Evolutionary conservation across 2,329 filamentous ascomycete genomes (phyloP).

Genomic region (Cordyceps cicadae): DNA sequence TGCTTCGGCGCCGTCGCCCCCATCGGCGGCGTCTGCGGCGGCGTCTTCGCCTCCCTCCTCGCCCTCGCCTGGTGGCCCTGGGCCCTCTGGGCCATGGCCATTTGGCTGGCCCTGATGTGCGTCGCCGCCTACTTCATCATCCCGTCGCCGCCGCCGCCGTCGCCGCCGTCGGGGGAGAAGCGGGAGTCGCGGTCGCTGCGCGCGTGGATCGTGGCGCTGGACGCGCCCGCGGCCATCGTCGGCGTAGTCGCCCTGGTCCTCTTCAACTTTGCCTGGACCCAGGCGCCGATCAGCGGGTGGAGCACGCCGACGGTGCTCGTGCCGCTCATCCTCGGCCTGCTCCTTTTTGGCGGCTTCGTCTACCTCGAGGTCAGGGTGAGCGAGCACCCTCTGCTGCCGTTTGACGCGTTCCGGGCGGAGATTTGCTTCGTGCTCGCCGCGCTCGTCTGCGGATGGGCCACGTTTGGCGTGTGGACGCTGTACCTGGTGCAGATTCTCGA

Average conservation of each 20-base stretch:
- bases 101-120: constrained; percentile 27
- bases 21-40: constrained; percentile 36
- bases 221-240: constrained; percentile 30
- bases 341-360: constrained; percentile 48
- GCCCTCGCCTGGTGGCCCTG: constrained; percentile 39
- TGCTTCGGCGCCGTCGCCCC: constrained; percentile 40
- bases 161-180: constrained; percentile 17
- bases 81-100: constrained; percentile 35
- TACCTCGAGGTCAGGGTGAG: constrained; percentile 44
- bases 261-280: constrained; percentile 61
- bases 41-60: constrained; percentile 32
- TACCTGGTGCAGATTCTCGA: constrained; percentile 44
- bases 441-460: constrained; percentile 45
- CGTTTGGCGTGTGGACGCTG: constrained; percentile 46
- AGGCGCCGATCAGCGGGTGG: constrained; percentile 55
- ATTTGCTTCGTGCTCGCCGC: constrained; percentile 49
- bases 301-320: constrained; percentile 45
- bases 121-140: constrained; percentile 26
- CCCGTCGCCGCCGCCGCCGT: constrained; percentile 23
- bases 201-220: constrained; percentile 25
- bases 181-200: constrained; percentile 3
- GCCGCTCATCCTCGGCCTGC: constrained; percentile 47
- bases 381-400: constrained; percentile 47
- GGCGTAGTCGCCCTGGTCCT: constrained; percentile 51
- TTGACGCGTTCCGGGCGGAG: constrained; percentile 36